Conservation (phyloP, 2,329 filamentous ascomycete species). For the Aspergillus udagawae region DNA sequence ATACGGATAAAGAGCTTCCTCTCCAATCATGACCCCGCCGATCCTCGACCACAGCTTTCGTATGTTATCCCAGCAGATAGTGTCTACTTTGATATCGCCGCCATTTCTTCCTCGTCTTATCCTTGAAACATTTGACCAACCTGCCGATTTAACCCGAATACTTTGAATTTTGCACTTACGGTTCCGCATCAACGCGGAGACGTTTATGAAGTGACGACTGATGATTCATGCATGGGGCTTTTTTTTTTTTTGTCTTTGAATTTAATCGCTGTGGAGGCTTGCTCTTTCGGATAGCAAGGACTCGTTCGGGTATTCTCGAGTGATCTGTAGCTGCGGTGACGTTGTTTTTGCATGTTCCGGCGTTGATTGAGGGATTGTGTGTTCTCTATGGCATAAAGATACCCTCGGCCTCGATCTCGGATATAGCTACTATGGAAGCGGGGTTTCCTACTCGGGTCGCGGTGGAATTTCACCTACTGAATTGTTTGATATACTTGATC, state of each 20-base stretch:
- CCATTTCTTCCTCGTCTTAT: neutral
- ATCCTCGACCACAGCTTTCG: neutral
- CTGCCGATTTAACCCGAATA: conserved; percentile 2
- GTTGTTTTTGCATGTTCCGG: conserved; percentile 26
- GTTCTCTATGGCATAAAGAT: conserved; percentile 34
- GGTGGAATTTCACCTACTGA: conserved; percentile 16
- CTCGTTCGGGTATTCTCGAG: conserved; percentile 4
- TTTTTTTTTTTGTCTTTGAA: conserved; percentile 17
- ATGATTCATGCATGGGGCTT: conserved; percentile 30
- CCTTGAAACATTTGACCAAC: conserved; percentile 9
- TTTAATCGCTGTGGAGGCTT: conserved; percentile 12
- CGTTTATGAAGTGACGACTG: conserved; percentile 36
- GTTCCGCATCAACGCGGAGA: conserved; percentile 11
- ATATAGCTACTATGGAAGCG: conserved; percentile 18
- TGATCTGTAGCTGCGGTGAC: neutral
- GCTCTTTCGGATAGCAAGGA: neutral
- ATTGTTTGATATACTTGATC: neutral
- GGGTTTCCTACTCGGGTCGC: conserved; percentile 22
- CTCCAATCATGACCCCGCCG: neutral
- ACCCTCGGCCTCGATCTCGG: conserved; percentile 28
- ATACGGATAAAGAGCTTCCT: conserved; percentile 22
- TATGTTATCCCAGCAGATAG: neutral
- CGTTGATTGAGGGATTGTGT: conserved; percentile 23
- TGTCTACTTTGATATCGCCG: neutral
- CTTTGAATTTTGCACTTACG: conserved; percentile 6